Evolutionary conservation across 768 basidiomycete genomes (phyloP).

Genomic region (Postia placenta): DNA sequence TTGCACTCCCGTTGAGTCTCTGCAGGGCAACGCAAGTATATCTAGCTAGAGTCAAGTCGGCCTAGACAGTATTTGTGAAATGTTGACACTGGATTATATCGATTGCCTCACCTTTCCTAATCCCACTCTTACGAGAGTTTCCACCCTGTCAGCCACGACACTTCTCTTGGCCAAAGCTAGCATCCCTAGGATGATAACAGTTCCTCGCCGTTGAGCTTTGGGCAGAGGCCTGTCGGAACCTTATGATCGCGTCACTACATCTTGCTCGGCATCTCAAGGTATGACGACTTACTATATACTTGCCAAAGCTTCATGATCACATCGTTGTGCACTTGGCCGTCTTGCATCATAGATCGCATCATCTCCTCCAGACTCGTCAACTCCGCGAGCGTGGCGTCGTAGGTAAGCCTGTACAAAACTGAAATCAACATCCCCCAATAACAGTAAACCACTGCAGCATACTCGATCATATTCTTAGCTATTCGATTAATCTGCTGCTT

Average conservation of each 20-base stretch:
- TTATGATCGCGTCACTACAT: constrained; percentile 22
- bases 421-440: not conserved
- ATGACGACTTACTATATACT: constrained; percentile 70
- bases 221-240: constrained; percentile 74
- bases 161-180: constrained; percentile 77
- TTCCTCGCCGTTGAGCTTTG: constrained; percentile 82
- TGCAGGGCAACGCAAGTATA: constrained; percentile 94
- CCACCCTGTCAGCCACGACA: constrained; percentile 77
- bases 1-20: constrained; percentile 87
- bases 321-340: constrained; percentile 74
- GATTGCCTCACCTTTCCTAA: constrained; percentile 64
- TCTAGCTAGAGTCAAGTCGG: constrained; percentile 82
- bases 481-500: constrained; percentile 90
- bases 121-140: constrained; percentile 80
- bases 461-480: constrained; percentile 98
- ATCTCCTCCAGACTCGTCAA: constrained; percentile 95
- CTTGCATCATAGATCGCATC: constrained; percentile 94
- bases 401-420: constrained; percentile 60
- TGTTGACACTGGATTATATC: not conserved
- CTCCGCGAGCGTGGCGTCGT: constrained; percentile 89
- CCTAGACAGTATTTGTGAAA: constrained; percentile 34
- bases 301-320: constrained; percentile 93
- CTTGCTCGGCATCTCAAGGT: not conserved
- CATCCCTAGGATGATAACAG: constrained; percentile 97
- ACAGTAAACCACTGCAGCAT: constrained; percentile 14